Base-by-base conservation (phyloP, 495 filamentous ascomycete species). In the Neurospora intermedia region DNA sequence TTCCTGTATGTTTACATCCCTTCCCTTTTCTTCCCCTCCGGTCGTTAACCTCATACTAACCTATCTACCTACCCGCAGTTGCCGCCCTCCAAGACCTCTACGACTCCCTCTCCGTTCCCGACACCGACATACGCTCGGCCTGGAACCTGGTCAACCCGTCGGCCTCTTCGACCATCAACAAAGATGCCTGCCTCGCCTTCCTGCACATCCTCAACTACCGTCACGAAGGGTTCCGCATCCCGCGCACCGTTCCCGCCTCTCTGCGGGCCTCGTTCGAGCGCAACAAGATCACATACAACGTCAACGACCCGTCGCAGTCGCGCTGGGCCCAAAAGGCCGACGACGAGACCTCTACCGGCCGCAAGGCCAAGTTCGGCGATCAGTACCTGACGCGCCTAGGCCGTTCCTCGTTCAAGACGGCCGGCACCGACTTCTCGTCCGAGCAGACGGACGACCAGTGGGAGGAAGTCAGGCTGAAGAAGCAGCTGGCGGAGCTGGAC, bases 61-160 rank as follows among this genome's bases (percentile, higher is more conserved):
- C 27, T 43, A 2, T 8, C 20, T 11, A 20, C 38, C 42, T 15
- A 70, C 70, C 43, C 76, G 7, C 75, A 94, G 93, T 97, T 83
- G 85, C 89, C 73, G 86, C 93, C 43, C 88, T 99, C 71, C 87
- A 93, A 76, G 89, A 91, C 41, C 89, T 99, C 66, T 98, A 97
- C 85, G 88, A 92, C 46, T 93, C 90, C 69, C 91, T 98, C 75
- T 94, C 97, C 77, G 94, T 99, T 18, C 96, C 96, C 42, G 96
- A 98, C 80, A 97, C 94, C 71, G 96, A 99, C 75, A 87, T 99
- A 76, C 89, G 93, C 70, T 93, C 90, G 18, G 96, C 96, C 10
- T 99, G 96, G 96, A 99, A 97, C 83, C 88, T 98, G 13, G 92
- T 98, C 74, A 98, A 98, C 84, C 95, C 96, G 11, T 92, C 90